Conservation (phyloP, 2,329 filamentous ascomycete genomes). For the Mycosphaerella sp. region DNA sequence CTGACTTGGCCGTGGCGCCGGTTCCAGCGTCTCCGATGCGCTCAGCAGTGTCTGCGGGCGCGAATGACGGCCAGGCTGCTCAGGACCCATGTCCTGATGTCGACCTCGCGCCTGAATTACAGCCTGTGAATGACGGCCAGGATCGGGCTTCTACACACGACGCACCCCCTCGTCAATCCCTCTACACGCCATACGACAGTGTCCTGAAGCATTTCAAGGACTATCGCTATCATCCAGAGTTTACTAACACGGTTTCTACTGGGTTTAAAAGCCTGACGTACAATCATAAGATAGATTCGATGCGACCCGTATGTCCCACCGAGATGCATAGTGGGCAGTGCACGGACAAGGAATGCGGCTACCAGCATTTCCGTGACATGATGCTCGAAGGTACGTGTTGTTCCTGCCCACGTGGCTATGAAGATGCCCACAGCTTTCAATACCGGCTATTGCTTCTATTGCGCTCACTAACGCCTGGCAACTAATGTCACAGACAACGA, state of each 20-base stretch:
- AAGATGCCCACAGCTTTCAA: background rate
- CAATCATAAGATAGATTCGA: slow-evolving; percentile 79
- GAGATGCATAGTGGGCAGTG: slow-evolving; percentile 66
- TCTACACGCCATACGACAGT: slow-evolving; percentile 65
- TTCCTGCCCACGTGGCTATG: background rate
- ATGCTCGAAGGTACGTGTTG: slow-evolving; percentile 18
- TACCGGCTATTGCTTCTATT: background rate
- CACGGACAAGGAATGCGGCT: slow-evolving; percentile 65
- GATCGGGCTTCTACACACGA: slow-evolving; percentile 9
- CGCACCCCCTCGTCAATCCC: slow-evolving; percentile 14
- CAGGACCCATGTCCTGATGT: background rate
- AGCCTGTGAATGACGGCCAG: slow-evolving; percentile 23
- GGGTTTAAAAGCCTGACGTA: slow-evolving; percentile 88
- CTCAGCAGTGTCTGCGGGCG: background rate
- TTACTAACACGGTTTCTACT: slow-evolving; percentile 59
- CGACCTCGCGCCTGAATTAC: slow-evolving; percentile 38
- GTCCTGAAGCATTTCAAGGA: slow-evolving; percentile 76
- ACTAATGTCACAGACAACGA: slow-evolving; percentile 33
- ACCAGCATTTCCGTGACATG: slow-evolving; percentile 69
- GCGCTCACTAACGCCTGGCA: slow-evolving; percentile 24
- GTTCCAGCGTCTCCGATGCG: background rate
- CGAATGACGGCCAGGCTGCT: background rate
- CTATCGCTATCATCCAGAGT: slow-evolving; percentile 83
- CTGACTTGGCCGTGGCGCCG: background rate
- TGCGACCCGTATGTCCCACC: slow-evolving; percentile 66